Evolutionary conservation across 371 early-diverging fungal genomes (phyloP), one percentile per base, ranked within the genome.

Genomic region (Capillidium heterosporum): DNA sequence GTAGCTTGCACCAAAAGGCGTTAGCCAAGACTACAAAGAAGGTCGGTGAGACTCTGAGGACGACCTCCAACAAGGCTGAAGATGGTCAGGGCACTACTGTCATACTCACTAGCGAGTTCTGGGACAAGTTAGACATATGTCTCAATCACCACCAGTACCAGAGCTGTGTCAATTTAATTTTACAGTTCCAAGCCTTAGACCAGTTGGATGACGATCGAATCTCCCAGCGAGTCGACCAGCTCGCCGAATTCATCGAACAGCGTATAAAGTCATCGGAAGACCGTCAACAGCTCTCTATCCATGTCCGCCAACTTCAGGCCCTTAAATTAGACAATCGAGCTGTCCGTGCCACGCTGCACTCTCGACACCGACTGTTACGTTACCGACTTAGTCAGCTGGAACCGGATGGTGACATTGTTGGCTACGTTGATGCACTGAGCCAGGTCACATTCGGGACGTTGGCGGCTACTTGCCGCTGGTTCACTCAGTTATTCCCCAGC

Each of bases 81-180:
- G 15, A 17, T 32, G 8, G 15, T 2, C n/a, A 31, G 19, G 53
- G 55, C 55, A 55, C 31, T 3, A 19, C 39, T 27, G 15, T 19
- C 43, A 23, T 42, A 35, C 39, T 55, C 3, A 29, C 21, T 15
- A 42, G 26, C 19, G 55, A 55, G 4, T 55, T 55, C 27, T 55
- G 55, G 55, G 42, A 55, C 35, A 4, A 15, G 5, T 41, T 55
- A 24, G 55, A 55, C 35, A 29, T 55, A 1, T 40, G 1, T 29
- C 31, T 55, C 26, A 28, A 5, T 42, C 55, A 55, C 4, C 55
- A 55, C 43, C 41, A 43, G 5, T 55, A 55, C 27, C 31, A 55
- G 28, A 39, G 35, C 7, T 32, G 19, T 2, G 42, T 42, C 2
- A 39, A 55, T 11, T n/a, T 41, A n/a, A 55, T 55, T 15, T 11